A percentile compares a stretch with the other conserved stretches of the same genome.
Evolutionary conservation across 1,139 yeast genomes (phyloP).

Genomic region (Pichia sp.): DNA sequence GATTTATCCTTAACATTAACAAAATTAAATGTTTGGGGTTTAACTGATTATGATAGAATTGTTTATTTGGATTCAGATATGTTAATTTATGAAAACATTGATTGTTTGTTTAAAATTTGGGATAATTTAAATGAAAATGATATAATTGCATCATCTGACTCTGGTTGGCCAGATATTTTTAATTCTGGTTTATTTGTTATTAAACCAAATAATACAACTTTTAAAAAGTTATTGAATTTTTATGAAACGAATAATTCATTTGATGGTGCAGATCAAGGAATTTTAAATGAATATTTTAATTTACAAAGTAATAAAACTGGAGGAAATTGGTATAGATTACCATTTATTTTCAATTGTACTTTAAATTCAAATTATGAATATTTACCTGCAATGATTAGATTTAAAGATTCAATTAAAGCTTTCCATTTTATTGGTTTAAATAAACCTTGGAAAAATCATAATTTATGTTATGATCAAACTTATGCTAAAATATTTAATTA

Average conservation of each 20-base stretch:
- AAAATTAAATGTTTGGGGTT: constrained; percentile 66
- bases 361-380: constrained; percentile 69
- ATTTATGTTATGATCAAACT: constrained; percentile 9
- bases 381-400: constrained; percentile 69
- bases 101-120: constrained; percentile 33
- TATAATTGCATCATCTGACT: constrained; percentile 78
- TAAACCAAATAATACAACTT: constrained; percentile 48
- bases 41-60: constrained; percentile 47
- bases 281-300: constrained; percentile 72
- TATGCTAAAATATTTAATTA: constrained; percentile 15
- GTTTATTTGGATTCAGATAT: constrained; percentile 82
- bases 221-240: constrained; percentile 37
- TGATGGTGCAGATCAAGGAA: constrained; percentile 96
- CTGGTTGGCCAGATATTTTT: constrained; percentile 94
- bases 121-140: constrained; percentile 22
- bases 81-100: constrained; percentile 47
- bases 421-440: constrained; percentile 74
- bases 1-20: constrained; percentile 69
- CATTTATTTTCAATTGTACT: constrained; percentile 82
- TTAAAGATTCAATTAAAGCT: constrained; percentile 47
- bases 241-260: constrained; percentile 39
- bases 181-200: constrained; percentile 80
- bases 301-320: constrained; percentile 17
- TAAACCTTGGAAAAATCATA: constrained; percentile 65
- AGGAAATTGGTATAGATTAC: constrained; percentile 58